phyloP scores from a whole-genome alignment of 495 filamentous ascomycete species.

The Aspergillus nidulans region DNA sequence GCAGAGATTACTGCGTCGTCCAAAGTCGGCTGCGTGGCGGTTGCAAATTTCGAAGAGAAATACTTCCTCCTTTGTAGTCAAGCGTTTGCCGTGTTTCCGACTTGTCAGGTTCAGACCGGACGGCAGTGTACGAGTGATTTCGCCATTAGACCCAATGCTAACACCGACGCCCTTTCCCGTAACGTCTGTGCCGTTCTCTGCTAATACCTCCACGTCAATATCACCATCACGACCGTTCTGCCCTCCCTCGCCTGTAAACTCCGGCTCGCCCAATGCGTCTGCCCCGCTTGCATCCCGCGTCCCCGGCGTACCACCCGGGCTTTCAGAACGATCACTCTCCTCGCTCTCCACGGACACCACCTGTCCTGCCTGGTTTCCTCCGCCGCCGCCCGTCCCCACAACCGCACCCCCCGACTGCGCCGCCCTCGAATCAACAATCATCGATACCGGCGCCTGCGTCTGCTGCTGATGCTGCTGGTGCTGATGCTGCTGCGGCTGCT shows the following conservation, averaged over 20 bases:
- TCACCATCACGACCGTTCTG: constrained; percentile 2
- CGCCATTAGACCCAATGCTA: neutral
- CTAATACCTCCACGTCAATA: constrained; percentile 2
- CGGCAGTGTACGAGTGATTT: neutral
- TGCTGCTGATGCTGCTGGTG: constrained; percentile 28
- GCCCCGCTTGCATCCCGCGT: constrained; percentile 13
- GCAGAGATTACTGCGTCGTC: constrained; percentile 43
- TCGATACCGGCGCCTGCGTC: constrained; percentile 4
- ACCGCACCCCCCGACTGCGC: neutral
- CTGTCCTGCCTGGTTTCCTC: neutral
- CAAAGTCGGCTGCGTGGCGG: constrained; percentile 34
- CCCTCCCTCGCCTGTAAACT: constrained; percentile 7
- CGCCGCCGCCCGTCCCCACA: neutral
- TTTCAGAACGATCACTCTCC: constrained; percentile 22
- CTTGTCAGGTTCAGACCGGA: neutral
- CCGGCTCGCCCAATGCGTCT: constrained; percentile 16
- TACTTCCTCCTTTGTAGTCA: constrained; percentile 43
- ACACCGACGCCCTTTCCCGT: neutral
- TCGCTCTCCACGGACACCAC: constrained; percentile 14
- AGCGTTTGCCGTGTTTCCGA: constrained; percentile 39
- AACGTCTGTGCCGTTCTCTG: neutral
- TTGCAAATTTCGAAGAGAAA: constrained; percentile 44
- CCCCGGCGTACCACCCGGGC: constrained; percentile 7
- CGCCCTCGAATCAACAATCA: constrained; percentile 9
- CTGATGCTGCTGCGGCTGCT: constrained; percentile 10